Conservation (phyloP, 441 rosid species). For the Mallotus japonicus region DNA sequence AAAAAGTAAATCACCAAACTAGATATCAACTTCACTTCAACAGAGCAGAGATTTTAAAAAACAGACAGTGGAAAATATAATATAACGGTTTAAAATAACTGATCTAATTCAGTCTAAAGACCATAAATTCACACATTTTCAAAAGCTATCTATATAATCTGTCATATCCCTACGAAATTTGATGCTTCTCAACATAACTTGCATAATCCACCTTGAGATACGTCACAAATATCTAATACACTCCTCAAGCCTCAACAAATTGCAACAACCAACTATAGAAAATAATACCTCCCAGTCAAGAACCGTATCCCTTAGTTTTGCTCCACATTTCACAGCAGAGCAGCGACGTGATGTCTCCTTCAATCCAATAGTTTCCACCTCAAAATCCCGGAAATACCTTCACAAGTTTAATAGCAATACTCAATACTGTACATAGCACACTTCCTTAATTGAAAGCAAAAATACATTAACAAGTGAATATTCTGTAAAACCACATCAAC, state of each 20-base stretch:
- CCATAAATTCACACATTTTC: not conserved
- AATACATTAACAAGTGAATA: not conserved
- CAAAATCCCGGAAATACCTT: conserved; percentile 92
- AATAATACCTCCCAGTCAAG: conserved; percentile 95
- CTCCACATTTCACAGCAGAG: conserved; percentile 60
- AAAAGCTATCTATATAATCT: not conserved
- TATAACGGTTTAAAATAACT: not conserved
- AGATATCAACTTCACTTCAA: not conserved
- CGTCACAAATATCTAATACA: not conserved
- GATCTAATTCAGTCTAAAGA: not conserved
- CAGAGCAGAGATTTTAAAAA: not conserved
- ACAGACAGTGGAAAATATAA: not conserved
- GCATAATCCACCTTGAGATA: not conserved
- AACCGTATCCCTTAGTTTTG: conserved; percentile 86
- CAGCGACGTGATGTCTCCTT: conserved; percentile 89
- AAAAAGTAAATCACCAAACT: not conserved
- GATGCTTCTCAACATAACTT: not conserved
- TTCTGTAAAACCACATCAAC: not conserved
- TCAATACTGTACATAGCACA: conserved; percentile 12
- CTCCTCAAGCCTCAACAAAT: not conserved
- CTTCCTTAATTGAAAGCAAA: not conserved
- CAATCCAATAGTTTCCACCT: conserved; percentile 92
- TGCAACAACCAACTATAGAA: not conserved
- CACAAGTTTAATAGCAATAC: conserved; percentile 21
- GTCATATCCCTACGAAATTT: not conserved